Percentiles rank a stretch among this genome's conserved stretches.
Evolutionary conservation across 305 asterid genomes (phyloP).

Genomic region (Fraxinus nigra): DNA sequence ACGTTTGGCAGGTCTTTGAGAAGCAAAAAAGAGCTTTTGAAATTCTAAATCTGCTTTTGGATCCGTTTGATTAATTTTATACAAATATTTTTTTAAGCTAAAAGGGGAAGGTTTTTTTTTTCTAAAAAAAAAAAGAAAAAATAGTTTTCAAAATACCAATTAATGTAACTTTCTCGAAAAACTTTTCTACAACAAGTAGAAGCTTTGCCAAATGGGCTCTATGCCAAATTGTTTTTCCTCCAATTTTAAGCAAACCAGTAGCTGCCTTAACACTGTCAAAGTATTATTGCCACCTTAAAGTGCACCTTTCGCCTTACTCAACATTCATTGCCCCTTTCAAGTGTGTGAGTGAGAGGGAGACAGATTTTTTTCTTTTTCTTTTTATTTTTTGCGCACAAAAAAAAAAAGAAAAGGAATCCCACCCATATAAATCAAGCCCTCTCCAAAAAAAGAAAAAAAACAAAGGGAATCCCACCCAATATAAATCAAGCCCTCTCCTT

Average conservation of each 20-base stretch:
- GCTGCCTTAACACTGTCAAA: constrained; percentile 37
- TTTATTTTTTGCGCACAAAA: not conserved
- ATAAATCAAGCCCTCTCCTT: constrained; percentile 16
- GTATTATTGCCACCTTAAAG: not conserved
- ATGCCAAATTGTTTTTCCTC: constrained; percentile 30
- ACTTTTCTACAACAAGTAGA: not conserved
- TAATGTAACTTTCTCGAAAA: not conserved
- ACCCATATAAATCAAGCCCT: constrained; percentile 23
- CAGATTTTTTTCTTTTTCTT: not conserved
- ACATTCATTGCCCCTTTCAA: constrained; percentile 18
- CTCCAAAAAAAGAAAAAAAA: not conserved
- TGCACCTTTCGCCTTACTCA: constrained; percentile 20
- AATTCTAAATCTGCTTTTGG: not conserved
- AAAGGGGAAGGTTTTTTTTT: not conserved
- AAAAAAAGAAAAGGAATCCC: not conserved
- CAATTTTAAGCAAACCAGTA: constrained; percentile 45
- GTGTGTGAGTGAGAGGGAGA: not conserved
- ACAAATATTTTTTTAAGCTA: not conserved
- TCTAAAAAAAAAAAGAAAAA: too few species aligned
- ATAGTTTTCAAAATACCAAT: too few species aligned
- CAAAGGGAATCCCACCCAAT: not conserved
- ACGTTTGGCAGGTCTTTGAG: not conserved
- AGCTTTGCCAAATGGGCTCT: not conserved
- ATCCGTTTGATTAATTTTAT: too few species aligned
- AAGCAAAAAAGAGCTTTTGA: not conserved